Evolutionary conservation across 176 grass and related monocot genomes (phyloP).

Genomic region (Eleusine coracana): DNA sequence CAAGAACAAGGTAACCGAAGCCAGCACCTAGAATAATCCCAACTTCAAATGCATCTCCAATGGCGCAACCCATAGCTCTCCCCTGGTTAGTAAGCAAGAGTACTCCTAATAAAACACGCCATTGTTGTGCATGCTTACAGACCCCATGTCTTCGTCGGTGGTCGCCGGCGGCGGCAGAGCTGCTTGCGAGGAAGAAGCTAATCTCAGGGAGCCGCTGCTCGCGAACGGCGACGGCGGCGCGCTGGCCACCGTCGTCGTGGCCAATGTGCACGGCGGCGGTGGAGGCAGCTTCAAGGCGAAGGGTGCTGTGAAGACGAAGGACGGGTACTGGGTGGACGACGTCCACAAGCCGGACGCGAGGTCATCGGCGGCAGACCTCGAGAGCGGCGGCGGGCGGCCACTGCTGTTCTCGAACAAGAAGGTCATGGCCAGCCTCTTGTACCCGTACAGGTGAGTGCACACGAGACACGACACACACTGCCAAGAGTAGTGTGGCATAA

Average conservation of each 20-base stretch:
- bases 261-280: background rate
- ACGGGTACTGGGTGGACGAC: slow-evolving; percentile 35
- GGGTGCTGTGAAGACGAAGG: slow-evolving; percentile 1
- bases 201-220: slow-evolving; percentile 27
- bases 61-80: background rate
- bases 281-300: background rate
- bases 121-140: background rate
- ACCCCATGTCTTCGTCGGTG: slow-evolving; percentile 24
- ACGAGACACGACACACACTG: too few relatives aligned
- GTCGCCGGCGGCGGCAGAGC: background rate
- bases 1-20: background rate
- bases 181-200: background rate
- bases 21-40: too few relatives aligned
- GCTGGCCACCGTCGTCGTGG: background rate
- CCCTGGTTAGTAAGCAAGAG: background rate
- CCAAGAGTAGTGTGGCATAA: too few relatives aligned
- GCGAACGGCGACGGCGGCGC: background rate
- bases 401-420: slow-evolving; percentile 30
- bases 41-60: background rate
- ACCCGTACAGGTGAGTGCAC: slow-evolving; percentile 24
- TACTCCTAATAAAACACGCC: background rate
- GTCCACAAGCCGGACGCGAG: background rate
- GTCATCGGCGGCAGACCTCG: slow-evolving; percentile 5
- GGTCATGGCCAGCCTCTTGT: slow-evolving; percentile 27
- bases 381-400: slow-evolving; percentile 23